Conservation (phyloP, 2,329 filamentous ascomycete species). For the Cercospora berteroae region DNA sequence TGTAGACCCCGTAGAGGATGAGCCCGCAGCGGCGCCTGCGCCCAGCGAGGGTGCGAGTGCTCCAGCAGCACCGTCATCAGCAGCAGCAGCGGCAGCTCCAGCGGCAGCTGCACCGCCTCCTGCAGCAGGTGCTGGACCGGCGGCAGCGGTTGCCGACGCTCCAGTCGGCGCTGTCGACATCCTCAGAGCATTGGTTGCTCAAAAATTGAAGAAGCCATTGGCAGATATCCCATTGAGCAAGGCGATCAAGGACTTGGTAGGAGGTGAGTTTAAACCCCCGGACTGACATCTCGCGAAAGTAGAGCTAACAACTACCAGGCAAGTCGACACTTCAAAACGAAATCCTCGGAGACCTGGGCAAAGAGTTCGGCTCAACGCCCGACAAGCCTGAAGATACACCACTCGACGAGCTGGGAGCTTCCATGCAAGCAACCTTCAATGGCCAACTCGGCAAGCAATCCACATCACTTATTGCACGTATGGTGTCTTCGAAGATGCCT, state of each 20-base stretch:
- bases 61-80: conserved; percentile 45
- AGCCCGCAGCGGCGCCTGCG: conserved; percentile 60
- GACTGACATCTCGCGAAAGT: not conserved
- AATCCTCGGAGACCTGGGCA: conserved; percentile 94
- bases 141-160: conserved; percentile 78
- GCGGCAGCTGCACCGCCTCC: conserved; percentile 54
- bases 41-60: conserved; percentile 49
- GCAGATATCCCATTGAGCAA: conserved; percentile 88
- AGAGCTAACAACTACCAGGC: conserved; percentile 52
- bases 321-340: conserved; percentile 99
- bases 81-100: conserved; percentile 51
- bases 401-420: conserved; percentile 87
- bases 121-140: conserved; percentile 75
- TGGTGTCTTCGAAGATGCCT: conserved; percentile 99
- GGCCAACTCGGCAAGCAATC: conserved; percentile 97
- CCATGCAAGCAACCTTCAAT: conserved; percentile 99
- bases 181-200: conserved; percentile 82
- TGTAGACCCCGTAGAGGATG: conserved; percentile 90
- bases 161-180: conserved; percentile 89
- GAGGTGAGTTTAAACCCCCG: conserved; percentile 62
- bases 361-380: conserved; percentile 96
- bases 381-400: conserved; percentile 98
- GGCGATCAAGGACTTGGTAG: conserved; percentile 97
- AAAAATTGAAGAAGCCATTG: conserved; percentile 95
- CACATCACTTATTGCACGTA: conserved; percentile 82